phyloP scores from a whole-genome alignment of 2,329 filamentous ascomycete species.

The Penicillium sp. region DNA sequence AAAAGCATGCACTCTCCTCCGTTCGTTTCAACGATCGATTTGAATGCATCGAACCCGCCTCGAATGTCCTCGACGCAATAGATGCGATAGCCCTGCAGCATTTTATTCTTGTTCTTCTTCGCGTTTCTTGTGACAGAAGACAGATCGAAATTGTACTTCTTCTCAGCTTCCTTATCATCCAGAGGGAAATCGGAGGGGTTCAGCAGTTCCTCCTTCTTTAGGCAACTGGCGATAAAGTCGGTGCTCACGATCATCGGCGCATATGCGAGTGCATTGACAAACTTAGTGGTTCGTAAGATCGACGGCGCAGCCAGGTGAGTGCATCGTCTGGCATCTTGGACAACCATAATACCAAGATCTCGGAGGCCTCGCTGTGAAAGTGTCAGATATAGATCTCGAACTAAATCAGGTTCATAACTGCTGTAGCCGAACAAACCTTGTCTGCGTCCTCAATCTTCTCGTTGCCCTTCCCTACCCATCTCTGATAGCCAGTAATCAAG shows the following conservation, averaged over 20 bases:
- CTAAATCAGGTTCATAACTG: neutral
- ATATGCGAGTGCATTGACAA: constrained; percentile 74
- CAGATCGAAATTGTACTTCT: constrained; percentile 61
- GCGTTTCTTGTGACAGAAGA: constrained; percentile 61
- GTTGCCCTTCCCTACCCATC: constrained; percentile 60
- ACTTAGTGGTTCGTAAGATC: constrained; percentile 85
- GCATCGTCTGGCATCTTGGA: constrained; percentile 64
- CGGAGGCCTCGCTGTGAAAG: constrained; percentile 62
- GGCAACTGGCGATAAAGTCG: constrained; percentile 66
- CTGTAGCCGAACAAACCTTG: constrained; percentile 50
- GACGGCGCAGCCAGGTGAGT: constrained; percentile 81
- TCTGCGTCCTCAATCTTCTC: constrained; percentile 68
- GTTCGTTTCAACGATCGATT: constrained; percentile 77
- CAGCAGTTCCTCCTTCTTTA: constrained; percentile 59
- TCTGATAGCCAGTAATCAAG: constrained; percentile 72
- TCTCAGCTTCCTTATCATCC: constrained; percentile 63
- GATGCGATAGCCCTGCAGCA: constrained; percentile 67
- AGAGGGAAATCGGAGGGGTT: constrained; percentile 59
- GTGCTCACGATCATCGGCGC: constrained; percentile 70
- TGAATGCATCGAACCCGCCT: constrained; percentile 76
- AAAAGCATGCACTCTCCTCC: constrained; percentile 75
- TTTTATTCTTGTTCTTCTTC: constrained; percentile 62
- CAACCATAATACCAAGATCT: constrained; percentile 70
- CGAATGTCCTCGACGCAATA: constrained; percentile 75
- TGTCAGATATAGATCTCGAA: constrained; percentile 8